Evolutionary conservation across 106 monocot genomes (phyloP), one percentile per base, ranked within the genome.

Genomic region (Dioscorea dumetorum): DNA sequence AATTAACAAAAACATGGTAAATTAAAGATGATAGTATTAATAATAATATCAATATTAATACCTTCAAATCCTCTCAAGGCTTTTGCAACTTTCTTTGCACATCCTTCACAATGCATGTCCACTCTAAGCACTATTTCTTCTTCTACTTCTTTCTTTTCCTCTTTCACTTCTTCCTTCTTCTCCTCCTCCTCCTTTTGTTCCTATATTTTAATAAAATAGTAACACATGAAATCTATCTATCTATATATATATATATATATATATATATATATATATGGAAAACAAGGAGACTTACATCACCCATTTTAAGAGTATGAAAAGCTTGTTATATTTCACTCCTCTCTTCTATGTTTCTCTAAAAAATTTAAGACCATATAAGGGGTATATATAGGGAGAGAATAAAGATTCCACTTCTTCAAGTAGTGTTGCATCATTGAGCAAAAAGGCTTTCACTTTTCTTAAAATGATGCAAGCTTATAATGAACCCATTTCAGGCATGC

Each of bases 61-160:
- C 88, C 85, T 82, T 85, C 79, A 65, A 77, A 77, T 77, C 59
- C 63, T 71, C 69, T 76, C 13, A 91, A 68, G 33, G 76, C 81
- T 49, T 24, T 84, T 31, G 57, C 76, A 13, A 87, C 87, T 70
- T 91, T 91, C 69, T 61, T 87, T 33, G 91, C 90, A 48, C 90
- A 91, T 12, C 73, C 87, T 57, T 84, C 84, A 23, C 90, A 90
- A 73, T 90, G 86, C 90, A 90, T 90, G 72, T 81, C 81, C 50
- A 91, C 90, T 78, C 72, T 84, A n/a, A 91, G 79, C 32, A 91
- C 82, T 32, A 87, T 84, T 67, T 87, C 91, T 35, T 67, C 72
- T 3, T 81, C 61, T 21, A 72, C 73, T 24, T 77, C 74, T 57
- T 85, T 70, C 74, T 81, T 58, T 52, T 78, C 74, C 7, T 74